Evolutionary conservation across 805 yeast species (phyloP).

Genomic region (Martiniozyma abietophila): DNA sequence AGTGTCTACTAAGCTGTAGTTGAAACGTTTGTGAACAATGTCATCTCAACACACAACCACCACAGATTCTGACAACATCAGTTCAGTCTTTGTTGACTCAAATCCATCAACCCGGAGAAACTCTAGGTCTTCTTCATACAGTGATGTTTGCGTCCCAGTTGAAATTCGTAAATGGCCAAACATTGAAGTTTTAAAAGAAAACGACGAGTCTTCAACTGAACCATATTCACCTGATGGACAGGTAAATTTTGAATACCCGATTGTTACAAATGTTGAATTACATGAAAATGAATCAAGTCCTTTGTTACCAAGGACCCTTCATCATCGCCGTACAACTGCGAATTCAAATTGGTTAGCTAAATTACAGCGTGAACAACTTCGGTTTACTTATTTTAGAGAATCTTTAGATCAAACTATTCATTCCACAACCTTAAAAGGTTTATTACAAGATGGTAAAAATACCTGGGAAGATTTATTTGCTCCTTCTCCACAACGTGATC

Average conservation of each 20-base stretch:
- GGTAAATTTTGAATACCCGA: conserved; percentile 33
- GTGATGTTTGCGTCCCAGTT: conserved; percentile 88
- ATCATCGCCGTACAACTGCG: no score
- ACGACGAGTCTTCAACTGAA: conserved; percentile 3
- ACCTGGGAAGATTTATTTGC: conserved; percentile 53
- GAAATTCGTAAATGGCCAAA: conserved; percentile 82
- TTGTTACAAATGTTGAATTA: conserved; percentile 24
- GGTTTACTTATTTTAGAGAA: conserved; percentile 90
- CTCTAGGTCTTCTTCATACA: conserved; percentile 64
- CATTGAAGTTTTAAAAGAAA: conserved; percentile 56
- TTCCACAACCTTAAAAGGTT: conserved; percentile 78
- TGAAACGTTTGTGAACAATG: no score
- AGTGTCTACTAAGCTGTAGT: no score
- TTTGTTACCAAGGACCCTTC: no score
- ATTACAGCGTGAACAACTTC: conserved; percentile 44
- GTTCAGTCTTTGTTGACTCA: conserved; percentile 33
- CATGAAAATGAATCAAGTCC: no score
- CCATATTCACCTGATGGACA: conserved; percentile 7
- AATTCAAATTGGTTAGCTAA: no score
- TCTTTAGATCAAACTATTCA: conserved; percentile 85
- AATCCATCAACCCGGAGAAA: conserved; percentile 56
- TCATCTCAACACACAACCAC: no score
- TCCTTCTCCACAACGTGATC: no score
- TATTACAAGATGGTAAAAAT: conserved; percentile 42
- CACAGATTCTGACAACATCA: no score